Conservation (phyloP, 2,329 filamentous ascomycete species). For the Myriosclerotinia duriaeana region DNA sequence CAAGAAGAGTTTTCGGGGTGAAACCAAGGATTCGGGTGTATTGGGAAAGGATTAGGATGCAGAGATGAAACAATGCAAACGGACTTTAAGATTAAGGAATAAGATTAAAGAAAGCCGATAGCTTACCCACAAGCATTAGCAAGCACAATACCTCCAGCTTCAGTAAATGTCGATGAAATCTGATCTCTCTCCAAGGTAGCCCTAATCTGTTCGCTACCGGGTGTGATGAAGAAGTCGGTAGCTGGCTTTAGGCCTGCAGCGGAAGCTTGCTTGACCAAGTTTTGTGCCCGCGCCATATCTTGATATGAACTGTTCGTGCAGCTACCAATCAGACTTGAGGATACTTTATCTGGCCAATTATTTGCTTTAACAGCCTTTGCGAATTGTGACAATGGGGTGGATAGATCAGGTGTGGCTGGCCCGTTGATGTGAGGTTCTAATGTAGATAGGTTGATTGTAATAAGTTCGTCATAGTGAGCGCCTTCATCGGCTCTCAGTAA, state of each 20-base stretch:
- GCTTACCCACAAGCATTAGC: conserved; percentile 81
- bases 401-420: conserved; percentile 92
- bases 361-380: conserved; percentile 80
- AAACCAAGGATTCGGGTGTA: neutral
- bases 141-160: conserved; percentile 83
- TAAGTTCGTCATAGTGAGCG: conserved; percentile 85
- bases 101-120: neutral
- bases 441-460: conserved; percentile 84
- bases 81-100: no score
- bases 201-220: conserved; percentile 93
- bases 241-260: conserved; percentile 87
- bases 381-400: conserved; percentile 88
- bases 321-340: conserved; percentile 91
- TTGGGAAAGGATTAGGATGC: neutral
- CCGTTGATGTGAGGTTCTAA: conserved; percentile 97
- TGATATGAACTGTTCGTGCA: conserved; percentile 99
- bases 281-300: conserved; percentile 95
- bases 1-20: neutral
- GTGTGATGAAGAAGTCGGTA: conserved; percentile 92
- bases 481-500: conserved; percentile 75
- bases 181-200: conserved; percentile 89
- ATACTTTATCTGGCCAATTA: conserved; percentile 86
- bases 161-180: conserved; percentile 80
- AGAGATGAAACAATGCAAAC: neutral
- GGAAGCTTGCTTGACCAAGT: conserved; percentile 86